Evolutionary conservation across 768 basidiomycete genomes (phyloP), one percentile per base, ranked within the genome.

Genomic region (Leccinum obscurum): DNA sequence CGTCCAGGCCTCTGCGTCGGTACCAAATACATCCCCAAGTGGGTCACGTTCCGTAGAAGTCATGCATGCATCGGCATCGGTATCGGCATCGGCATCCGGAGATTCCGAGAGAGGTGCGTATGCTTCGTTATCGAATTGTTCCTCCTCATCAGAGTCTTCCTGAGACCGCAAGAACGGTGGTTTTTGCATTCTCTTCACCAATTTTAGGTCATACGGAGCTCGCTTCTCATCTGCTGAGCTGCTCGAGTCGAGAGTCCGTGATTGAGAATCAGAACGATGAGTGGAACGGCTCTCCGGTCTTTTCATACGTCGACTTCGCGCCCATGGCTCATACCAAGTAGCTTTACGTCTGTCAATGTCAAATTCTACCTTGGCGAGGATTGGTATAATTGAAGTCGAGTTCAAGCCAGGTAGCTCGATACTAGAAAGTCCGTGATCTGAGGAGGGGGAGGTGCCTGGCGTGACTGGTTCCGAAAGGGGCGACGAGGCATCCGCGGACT

Each of bases 321-420:
- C 61, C 92, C 92, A 96, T 8, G 87, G 86, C n/a, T 87, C 87
- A 63, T 88, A 95, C 95, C 95, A 97, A 3, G 77, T 77, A 2
- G 93, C 95, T 63, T 81, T 87, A 55, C 83, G 78, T 41, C 80
- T 79, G 73, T 97, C 95, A 66, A 98, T 88, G 71, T 97, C 93
- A 67, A 98, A 97, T 72, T 98, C 95, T 13, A 98, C 86, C 73
- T 95, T 95, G 53, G 94, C 95, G 30, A 98, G 82, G 58, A 97
- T 87, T 5, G 90, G 91, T 56, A 93, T 85, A 24, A 92, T 75
- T 26, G 87, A 83, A 52, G 83, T 73, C 6, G 86, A 85, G 58
- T 74, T 72, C 44, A 91, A 78, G 7, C 89, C 90, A 5, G 89
- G 87, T 10, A 92, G 80, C 56, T 86, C 81, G 58, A 90, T 76